Evolutionary conservation across 805 yeast species (phyloP).

Genomic region (Wickerhamomyces strasburgensis): DNA sequence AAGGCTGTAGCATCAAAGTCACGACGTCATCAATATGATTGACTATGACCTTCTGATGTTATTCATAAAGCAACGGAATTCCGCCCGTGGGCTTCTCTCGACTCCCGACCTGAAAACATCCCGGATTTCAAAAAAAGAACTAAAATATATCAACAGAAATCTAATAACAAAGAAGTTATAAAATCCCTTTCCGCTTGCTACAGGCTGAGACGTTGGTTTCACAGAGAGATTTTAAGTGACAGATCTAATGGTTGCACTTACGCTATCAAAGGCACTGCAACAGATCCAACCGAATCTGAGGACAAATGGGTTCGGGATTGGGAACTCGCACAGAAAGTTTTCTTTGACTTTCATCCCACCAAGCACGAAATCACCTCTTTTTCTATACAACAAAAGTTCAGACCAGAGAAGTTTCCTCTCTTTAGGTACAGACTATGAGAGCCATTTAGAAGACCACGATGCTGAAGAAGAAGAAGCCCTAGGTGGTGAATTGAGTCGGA

Average conservation of each 20-base stretch:
- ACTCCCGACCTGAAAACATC: too few species aligned
- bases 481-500: slow-evolving; percentile 35
- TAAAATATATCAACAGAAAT: too few species aligned
- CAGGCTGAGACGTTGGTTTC: too few species aligned
- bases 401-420: slow-evolving; percentile 35
- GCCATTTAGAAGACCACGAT: slow-evolving; percentile 25
- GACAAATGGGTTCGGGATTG: slow-evolving; percentile 39
- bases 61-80: too few species aligned
- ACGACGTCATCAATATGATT: too few species aligned
- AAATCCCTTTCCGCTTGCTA: too few species aligned
- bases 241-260: slow-evolving; percentile 15
- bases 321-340: slow-evolving; percentile 35
- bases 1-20: too few species aligned
- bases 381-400: slow-evolving; percentile 29
- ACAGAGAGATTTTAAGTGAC: too few species aligned
- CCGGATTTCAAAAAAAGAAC: too few species aligned
- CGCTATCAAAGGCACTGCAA: slow-evolving; percentile 17
- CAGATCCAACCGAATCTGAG: slow-evolving; percentile 34
- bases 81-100: too few species aligned
- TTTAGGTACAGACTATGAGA: slow-evolving; percentile 32
- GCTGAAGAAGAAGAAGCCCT: slow-evolving; percentile 24
- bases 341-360: slow-evolving; percentile 34
- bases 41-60: too few species aligned
- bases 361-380: slow-evolving; percentile 37
- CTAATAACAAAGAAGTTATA: too few species aligned